These are phyloP conservation scores for Thinopyrum elongatum DNA, from an alignment of 176 grass and related monocot species.

Conservation along the genomic window DNA sequence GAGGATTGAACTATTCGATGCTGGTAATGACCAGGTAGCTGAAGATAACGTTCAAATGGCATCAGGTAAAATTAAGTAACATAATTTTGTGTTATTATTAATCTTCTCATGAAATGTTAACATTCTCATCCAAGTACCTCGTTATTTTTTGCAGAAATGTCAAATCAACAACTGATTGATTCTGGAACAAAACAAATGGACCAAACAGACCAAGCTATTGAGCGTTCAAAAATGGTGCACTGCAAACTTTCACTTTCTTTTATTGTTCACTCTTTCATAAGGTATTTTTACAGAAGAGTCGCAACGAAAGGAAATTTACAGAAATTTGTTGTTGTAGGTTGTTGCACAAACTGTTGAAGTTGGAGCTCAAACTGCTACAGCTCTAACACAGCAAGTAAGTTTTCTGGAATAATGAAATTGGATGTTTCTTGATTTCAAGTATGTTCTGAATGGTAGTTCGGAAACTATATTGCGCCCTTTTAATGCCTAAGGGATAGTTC, in stretches of 20 bases:
- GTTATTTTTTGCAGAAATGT: slow-evolving; percentile 67
- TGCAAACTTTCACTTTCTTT: background rate
- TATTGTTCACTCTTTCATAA: background rate
- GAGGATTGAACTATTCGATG: slow-evolving; percentile 92
- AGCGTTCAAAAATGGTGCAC: slow-evolving; percentile 84
- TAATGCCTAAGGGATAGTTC: background rate
- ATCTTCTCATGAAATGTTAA: background rate
- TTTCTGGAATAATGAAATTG: slow-evolving; percentile 1
- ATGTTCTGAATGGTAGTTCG: background rate
- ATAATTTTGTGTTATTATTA: background rate
- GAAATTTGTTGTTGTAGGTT: slow-evolving; percentile 55
- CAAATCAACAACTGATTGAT: slow-evolving; percentile 86
- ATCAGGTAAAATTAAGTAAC: slow-evolving; percentile 47
- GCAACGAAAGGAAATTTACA: background rate
- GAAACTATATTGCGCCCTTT: background rate
- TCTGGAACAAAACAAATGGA: slow-evolving; percentile 90
- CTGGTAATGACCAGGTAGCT: slow-evolving; percentile 55
- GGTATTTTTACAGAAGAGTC: slow-evolving; percentile 6
- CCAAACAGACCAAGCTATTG: slow-evolving; percentile 92
- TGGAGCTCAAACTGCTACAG: slow-evolving; percentile 89
- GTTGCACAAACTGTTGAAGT: slow-evolving; percentile 97
- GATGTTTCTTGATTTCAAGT: slow-evolving; percentile 1
- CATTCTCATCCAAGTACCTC: slow-evolving; percentile 20
- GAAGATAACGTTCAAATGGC: slow-evolving; percentile 77
- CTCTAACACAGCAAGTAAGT: slow-evolving; percentile 87